Evolutionary conservation across 192 early-diverging fungal species (phyloP).

Genomic region (Coemansia sp.): DNA sequence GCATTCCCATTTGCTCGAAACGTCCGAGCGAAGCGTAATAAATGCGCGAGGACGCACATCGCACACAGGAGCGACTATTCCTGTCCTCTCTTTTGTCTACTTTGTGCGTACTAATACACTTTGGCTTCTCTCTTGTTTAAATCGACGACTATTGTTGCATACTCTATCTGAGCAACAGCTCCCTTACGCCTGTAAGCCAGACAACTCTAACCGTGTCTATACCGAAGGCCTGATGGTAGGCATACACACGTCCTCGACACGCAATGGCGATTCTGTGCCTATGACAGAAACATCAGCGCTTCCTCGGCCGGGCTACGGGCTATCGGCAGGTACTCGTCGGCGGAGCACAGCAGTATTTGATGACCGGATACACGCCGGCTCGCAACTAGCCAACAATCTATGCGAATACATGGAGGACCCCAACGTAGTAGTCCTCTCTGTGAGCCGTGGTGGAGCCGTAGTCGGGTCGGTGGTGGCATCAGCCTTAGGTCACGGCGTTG

Average conservation of each 20-base stretch:
- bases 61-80: neutral
- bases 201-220: neutral
- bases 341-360: constrained; percentile 19
- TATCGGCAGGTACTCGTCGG: neutral
- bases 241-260: neutral
- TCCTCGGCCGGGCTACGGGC: neutral
- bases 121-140: neutral
- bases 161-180: neutral
- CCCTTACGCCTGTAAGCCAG: neutral
- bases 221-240: neutral
- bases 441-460: constrained; percentile 52
- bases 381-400: constrained; percentile 37
- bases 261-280: neutral
- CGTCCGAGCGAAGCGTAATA: neutral
- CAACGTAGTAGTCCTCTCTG: constrained; percentile 39
- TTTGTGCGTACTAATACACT: neutral
- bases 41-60: neutral
- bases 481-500: constrained; percentile 17
- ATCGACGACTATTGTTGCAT: neutral
- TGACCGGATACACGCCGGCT: constrained; percentile 48
- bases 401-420: constrained; percentile 21
- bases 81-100: neutral
- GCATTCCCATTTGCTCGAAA: neutral
- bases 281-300: neutral
- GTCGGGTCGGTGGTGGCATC: constrained; percentile 35